These are phyloP conservation scores for Cystoisospora suis DNA, from an alignment of 169 alveolate genomes.

Conservation along the genomic window DNA sequence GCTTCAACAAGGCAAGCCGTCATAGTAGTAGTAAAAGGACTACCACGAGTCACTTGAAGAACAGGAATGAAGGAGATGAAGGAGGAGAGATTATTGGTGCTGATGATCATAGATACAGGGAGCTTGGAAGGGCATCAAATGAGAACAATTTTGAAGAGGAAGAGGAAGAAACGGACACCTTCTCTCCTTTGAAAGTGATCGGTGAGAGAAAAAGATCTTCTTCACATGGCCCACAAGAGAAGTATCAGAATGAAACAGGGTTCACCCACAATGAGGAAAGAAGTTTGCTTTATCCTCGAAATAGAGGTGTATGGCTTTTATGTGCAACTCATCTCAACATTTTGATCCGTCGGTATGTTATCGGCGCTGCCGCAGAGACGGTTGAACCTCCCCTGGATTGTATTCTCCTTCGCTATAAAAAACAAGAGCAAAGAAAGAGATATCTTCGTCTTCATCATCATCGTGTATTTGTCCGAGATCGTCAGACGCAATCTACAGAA, in stretches of 20 bases:
- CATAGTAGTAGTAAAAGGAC: neutral
- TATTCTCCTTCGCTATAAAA: too few species aligned
- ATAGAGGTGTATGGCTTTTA: neutral
- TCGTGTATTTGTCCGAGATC: too few species aligned
- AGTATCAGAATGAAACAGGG: neutral
- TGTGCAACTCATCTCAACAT: neutral
- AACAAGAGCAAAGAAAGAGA: too few species aligned
- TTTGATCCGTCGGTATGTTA: conserved; percentile 15
- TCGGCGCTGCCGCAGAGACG: conserved; percentile 29
- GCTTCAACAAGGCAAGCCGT: neutral
- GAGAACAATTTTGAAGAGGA: too few species aligned
- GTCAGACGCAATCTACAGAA: too few species aligned
- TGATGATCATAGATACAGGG: too few species aligned
- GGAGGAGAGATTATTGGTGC: too few species aligned
- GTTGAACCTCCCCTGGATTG: neutral
- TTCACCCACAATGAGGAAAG: too few species aligned
- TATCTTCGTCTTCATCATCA: too few species aligned
- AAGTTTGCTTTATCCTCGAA: too few species aligned
- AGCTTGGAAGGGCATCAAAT: too few species aligned
- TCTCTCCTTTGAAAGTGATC: neutral
- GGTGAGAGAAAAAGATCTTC: neutral
- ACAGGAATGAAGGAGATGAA: neutral
- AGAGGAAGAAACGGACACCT: neutral
- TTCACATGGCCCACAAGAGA: neutral
- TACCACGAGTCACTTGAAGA: too few species aligned